These are phyloP conservation scores for Chlamydomonas asymmetrica DNA, from an alignment of 139 green algal genomes.

Conservation along the genomic window DNA sequence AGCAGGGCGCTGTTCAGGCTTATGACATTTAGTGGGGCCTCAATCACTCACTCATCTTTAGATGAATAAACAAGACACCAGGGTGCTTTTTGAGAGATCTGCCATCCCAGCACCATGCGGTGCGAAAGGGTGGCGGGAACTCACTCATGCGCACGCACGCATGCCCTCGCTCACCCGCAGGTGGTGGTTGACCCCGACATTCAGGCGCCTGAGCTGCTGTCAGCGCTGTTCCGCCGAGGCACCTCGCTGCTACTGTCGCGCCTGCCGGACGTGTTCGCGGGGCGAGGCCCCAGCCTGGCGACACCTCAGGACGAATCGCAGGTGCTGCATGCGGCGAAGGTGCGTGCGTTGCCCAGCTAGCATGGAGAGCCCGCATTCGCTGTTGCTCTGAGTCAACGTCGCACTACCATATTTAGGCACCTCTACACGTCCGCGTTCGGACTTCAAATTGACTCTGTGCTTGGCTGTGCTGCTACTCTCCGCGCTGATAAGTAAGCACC, in stretches of 20 bases:
- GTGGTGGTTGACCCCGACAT: slow-evolving; percentile 57
- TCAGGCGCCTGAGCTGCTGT: slow-evolving; percentile 82
- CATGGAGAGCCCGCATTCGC: neutral
- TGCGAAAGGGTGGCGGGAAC: no score
- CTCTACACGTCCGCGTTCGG: no score
- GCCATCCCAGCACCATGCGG: no score
- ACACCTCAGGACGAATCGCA: slow-evolving; percentile 63
- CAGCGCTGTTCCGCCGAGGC: slow-evolving; percentile 71
- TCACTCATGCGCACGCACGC: neutral
- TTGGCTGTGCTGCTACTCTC: no score
- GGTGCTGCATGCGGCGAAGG: slow-evolving; percentile 80
- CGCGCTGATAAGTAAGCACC: no score
- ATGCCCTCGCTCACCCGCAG: neutral
- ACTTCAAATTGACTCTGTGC: no score
- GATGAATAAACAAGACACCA: no score
- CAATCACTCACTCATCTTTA: no score
- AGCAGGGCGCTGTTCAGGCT: no score
- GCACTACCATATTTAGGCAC: no score
- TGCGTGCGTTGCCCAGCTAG: neutral
- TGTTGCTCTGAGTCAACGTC: neutral
- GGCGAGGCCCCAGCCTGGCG: slow-evolving; percentile 42
- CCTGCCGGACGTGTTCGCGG: slow-evolving; percentile 69
- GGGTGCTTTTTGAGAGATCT: no score
- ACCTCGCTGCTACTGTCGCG: slow-evolving; percentile 66
- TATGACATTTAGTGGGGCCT: no score